Conservation (phyloP, 495 filamentous ascomycete species). For the Glonium stellatum region DNA sequence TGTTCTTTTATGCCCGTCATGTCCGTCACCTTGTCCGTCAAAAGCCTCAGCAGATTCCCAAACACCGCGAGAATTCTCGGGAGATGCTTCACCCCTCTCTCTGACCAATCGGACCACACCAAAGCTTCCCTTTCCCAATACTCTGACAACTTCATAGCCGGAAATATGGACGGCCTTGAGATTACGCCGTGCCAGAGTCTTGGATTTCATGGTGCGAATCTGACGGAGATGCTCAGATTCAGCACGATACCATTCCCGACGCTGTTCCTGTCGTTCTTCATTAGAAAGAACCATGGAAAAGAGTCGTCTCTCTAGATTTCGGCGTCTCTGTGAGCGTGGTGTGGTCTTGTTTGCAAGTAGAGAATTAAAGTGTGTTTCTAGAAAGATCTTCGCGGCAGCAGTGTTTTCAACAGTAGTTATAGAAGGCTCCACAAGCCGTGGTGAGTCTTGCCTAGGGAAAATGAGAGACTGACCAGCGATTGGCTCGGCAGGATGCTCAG, state of each 20-base stretch:
- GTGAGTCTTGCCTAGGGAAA: constrained; percentile 39
- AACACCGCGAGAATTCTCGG: constrained; percentile 5
- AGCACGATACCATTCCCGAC: constrained; percentile 52
- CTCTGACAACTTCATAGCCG: constrained; percentile 71
- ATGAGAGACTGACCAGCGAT: constrained; percentile 32
- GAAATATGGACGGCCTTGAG: constrained; percentile 45
- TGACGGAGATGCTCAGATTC: constrained; percentile 76
- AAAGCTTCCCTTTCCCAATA: constrained; percentile 95
- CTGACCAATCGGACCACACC: constrained; percentile 81
- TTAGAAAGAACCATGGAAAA: constrained; percentile 43
- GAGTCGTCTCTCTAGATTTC: constrained; percentile 60
- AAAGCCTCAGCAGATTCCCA: constrained; percentile 3
- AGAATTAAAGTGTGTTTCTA: constrained; percentile 75
- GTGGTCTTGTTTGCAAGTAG: constrained; percentile 47
- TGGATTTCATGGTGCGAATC: constrained; percentile 59
- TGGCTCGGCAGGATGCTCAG: constrained; percentile 35
- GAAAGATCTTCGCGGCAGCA: constrained; percentile 73
- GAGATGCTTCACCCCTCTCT: constrained; percentile 44
- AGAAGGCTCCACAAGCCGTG: constrained; percentile 44
- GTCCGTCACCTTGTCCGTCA: not conserved
- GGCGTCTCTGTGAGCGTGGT: constrained; percentile 58
- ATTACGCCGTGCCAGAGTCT: constrained; percentile 40
- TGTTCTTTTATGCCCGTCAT: not conserved
- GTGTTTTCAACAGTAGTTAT: constrained; percentile 70
- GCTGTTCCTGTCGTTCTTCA: constrained; percentile 49